Conservation (phyloP, 2,329 filamentous ascomycete genomes). For the Phaeoacremonium minimum region DNA sequence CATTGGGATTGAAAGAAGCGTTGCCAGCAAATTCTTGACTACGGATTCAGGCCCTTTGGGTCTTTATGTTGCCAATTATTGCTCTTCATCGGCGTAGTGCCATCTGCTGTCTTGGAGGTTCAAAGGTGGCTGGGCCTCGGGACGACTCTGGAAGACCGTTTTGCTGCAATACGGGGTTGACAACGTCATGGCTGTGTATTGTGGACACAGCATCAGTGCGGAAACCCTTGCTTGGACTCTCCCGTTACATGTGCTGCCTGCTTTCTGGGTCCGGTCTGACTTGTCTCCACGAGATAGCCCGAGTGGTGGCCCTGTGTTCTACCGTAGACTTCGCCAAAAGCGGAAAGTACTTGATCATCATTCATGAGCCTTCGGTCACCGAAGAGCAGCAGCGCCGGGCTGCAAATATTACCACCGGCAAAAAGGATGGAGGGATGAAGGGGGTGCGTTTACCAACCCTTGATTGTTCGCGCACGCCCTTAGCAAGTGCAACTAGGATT, state of each 20-base stretch:
- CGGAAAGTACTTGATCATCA: constrained; percentile 30
- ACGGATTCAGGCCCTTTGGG: no score
- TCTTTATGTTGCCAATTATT: no score
- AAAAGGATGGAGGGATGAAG: constrained; percentile 20
- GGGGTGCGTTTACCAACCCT: constrained; percentile 15
- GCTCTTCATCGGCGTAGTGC: no score
- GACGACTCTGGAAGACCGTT: no score
- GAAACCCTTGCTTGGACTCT: constrained; percentile 6
- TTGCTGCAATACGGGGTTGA: not conserved
- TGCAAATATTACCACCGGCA: constrained; percentile 22
- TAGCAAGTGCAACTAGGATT: constrained; percentile 12
- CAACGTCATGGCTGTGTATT: constrained; percentile 1
- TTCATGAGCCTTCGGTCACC: constrained; percentile 38
- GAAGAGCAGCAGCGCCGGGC: constrained; percentile 32
- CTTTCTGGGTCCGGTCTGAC: not conserved
- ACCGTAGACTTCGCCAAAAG: constrained; percentile 18
- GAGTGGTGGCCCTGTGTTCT: not conserved
- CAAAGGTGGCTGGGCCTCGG: no score
- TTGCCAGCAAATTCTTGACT: no score
- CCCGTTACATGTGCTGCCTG: constrained; percentile 4
- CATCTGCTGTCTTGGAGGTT: no score
- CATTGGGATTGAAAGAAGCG: no score
- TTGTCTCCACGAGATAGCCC: not conserved
- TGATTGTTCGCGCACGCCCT: constrained; percentile 10
- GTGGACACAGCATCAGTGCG: constrained; percentile 1